Conservation (phyloP, 2,329 filamentous ascomycete species). For the Fusarium fracticaudum region DNA sequence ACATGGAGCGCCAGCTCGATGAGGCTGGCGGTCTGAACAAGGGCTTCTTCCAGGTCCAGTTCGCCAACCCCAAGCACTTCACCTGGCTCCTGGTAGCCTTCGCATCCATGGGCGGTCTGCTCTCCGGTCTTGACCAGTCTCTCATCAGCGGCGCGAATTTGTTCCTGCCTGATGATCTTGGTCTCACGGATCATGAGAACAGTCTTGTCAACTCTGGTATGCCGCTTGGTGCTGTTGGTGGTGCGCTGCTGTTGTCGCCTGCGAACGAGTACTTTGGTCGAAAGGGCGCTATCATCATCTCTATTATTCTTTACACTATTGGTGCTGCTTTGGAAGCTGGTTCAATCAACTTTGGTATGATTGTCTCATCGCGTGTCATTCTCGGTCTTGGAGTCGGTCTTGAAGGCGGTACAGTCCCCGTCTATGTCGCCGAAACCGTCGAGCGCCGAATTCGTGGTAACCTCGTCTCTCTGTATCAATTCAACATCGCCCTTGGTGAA, state of each 20-base stretch:
- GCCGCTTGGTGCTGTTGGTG: constrained; percentile 76
- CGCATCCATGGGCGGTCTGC: constrained; percentile 78
- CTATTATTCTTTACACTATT: constrained; percentile 74
- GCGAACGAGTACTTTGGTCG: constrained; percentile 74
- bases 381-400: constrained; percentile 77
- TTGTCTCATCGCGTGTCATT: constrained; percentile 73
- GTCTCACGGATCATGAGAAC: constrained; percentile 65
- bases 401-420: constrained; percentile 77
- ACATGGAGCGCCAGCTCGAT: constrained; percentile 55
- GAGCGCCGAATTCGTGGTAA: constrained; percentile 74
- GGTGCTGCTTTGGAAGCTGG: constrained; percentile 75
- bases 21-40: constrained; percentile 46
- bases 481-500: constrained; percentile 80
- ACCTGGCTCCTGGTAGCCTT: constrained; percentile 75
- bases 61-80: constrained; percentile 69
- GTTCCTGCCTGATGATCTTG: constrained; percentile 68
- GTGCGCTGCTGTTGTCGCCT: constrained; percentile 73
- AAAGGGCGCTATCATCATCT: constrained; percentile 74
- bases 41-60: constrained; percentile 63
- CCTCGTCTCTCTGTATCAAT: constrained; percentile 77
- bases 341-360: constrained; percentile 75
- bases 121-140: constrained; percentile 78
- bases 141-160: constrained; percentile 77
- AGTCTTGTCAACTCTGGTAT: constrained; percentile 76
- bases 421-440: constrained; percentile 79